phyloP scores from a whole-genome alignment of 768 basidiomycete genomes.

The Boletus rubescentipes region DNA sequence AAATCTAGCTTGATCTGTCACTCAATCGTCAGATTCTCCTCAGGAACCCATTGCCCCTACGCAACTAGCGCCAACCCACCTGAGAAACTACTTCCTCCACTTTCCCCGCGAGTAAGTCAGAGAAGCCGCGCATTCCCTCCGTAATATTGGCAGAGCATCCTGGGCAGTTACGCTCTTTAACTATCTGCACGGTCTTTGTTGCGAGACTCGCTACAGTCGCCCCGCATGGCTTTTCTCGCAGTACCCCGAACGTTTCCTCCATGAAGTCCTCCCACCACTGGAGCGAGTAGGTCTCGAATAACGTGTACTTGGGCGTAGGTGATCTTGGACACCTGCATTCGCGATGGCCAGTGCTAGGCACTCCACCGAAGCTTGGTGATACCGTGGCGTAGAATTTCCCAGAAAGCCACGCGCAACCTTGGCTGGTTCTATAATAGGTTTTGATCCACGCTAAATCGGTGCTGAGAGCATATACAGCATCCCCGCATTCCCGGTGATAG shows the following conservation, averaged over 20 bases:
- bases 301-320: no score
- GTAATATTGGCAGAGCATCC: background rate
- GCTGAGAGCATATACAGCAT: constrained; percentile 7
- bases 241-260: background rate
- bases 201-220: constrained; percentile 1
- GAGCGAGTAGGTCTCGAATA: background rate
- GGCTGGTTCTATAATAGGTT: constrained; percentile 8
- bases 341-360: no score
- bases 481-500: constrained; percentile 18
- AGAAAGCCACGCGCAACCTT: constrained; percentile 6
- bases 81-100: constrained; percentile 12
- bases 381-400: background rate
- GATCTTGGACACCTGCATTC: constrained; percentile 1
- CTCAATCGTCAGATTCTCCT: background rate
- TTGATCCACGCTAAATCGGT: constrained; percentile 14
- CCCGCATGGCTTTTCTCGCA: constrained; percentile 23
- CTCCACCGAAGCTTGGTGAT: background rate
- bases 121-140: constrained; percentile 17
- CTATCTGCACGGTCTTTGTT: background rate
- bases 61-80: constrained; percentile 1
- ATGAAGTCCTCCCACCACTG: constrained; percentile 27
- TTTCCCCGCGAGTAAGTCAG: constrained; percentile 7
- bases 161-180: background rate
- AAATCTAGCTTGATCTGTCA: constrained; percentile 6
- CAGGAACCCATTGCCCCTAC: no score